Evolutionary conservation across 2,329 filamentous ascomycete genomes (phyloP).

Genomic region (Coleophoma eucalyptorum): DNA sequence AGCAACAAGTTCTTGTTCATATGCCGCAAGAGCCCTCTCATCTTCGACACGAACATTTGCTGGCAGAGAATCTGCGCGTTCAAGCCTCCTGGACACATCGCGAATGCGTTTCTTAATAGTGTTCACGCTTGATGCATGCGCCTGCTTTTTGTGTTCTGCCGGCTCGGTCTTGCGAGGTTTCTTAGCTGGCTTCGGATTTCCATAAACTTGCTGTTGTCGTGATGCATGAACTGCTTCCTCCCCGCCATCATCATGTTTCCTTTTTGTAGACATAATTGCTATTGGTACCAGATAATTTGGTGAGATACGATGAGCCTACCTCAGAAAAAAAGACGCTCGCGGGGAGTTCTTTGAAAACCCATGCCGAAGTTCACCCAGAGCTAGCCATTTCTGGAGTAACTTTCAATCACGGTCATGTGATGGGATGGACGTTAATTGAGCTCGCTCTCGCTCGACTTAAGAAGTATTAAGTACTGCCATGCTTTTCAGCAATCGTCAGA

Average conservation of each 20-base stretch:
- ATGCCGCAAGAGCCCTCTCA: conserved; percentile 67
- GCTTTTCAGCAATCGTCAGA: too few relatives aligned
- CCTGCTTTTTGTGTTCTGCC: conserved; percentile 21
- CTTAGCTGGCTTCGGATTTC: conserved; percentile 24
- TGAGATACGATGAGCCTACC: background rate
- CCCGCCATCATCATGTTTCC: conserved; percentile 16
- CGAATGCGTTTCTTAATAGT: conserved; percentile 69
- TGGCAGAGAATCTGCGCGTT: conserved; percentile 58
- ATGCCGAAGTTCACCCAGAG: background rate
- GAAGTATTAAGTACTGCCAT: background rate
- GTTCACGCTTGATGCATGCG: conserved; percentile 37
- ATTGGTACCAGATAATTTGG: background rate
- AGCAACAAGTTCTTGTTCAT: conserved; percentile 59
- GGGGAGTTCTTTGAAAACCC: background rate
- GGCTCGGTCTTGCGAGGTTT: conserved; percentile 25
- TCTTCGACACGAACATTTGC: conserved; percentile 65
- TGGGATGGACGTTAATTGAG: too few relatives aligned
- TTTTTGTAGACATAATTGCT: conserved; percentile 24
- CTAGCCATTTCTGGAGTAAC: background rate
- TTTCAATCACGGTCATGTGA: too few relatives aligned
- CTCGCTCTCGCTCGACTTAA: background rate
- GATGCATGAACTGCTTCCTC: conserved; percentile 25
- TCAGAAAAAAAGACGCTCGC: background rate
- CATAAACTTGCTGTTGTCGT: conserved; percentile 25
- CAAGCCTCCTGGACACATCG: conserved; percentile 63